Conservation (phyloP, 2,329 filamentous ascomycete species). For the Xylariaceae sp. region DNA sequence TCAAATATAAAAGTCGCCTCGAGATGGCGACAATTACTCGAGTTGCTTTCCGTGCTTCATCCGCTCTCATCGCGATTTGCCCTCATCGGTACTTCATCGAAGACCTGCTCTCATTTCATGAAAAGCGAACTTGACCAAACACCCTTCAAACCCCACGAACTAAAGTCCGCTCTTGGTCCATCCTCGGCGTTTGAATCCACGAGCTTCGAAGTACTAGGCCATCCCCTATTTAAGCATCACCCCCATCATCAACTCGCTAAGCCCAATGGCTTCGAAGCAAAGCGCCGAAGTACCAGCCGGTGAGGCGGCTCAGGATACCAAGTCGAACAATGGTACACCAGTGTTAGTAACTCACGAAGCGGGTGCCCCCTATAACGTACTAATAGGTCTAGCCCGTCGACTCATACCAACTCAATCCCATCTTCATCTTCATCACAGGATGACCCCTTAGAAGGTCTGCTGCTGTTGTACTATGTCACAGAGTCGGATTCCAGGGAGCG, state of each 20-base stretch:
- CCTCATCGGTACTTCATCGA: too few species aligned
- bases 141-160: background rate
- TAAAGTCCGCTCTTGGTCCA: background rate
- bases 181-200: background rate
- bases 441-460: constrained; percentile 5
- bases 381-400: constrained; percentile 6
- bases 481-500: constrained; percentile 9
- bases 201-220: background rate
- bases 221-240: background rate
- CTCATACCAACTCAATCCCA: constrained; percentile 2
- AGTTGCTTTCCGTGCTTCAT: too few species aligned
- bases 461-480: constrained; percentile 3
- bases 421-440: background rate
- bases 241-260: background rate
- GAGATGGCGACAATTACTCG: too few species aligned
- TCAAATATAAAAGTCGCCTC: too few species aligned
- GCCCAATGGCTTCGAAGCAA: background rate
- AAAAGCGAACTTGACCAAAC: background rate
- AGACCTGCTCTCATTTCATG: background rate
- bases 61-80: too few species aligned
- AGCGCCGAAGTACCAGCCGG: background rate
- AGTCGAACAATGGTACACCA: background rate
- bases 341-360: background rate
- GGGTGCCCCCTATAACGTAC: background rate
- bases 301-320: background rate